phyloP scores from a whole-genome alignment of 495 filamentous ascomycete genomes.

The Penicillium antarcticum region DNA sequence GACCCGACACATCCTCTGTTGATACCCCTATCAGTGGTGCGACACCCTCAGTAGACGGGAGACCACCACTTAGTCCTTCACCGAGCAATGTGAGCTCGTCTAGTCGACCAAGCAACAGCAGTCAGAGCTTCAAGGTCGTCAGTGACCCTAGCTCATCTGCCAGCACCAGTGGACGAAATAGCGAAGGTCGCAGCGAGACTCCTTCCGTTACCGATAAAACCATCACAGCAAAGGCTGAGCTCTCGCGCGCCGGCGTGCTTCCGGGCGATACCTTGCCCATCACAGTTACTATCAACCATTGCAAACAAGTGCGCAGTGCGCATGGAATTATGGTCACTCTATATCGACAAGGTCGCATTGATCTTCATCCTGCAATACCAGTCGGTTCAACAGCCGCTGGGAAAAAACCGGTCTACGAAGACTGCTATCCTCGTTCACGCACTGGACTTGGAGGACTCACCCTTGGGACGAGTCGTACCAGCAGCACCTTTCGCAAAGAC shows the following conservation, averaged over 20 bases:
- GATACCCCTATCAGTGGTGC: conserved; percentile 30
- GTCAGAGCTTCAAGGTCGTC: conserved; percentile 48
- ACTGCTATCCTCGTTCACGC: conserved; percentile 72
- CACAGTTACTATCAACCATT: conserved; percentile 78
- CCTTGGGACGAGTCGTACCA: conserved; percentile 73
- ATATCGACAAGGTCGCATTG: conserved; percentile 87
- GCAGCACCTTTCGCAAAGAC: conserved; percentile 90
- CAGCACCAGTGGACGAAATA: conserved; percentile 37
- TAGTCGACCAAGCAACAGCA: conserved; percentile 58
- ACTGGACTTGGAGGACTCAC: conserved; percentile 78
- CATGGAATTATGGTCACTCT: conserved; percentile 91
- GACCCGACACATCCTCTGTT: conserved; percentile 33
- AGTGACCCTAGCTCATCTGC: conserved; percentile 35
- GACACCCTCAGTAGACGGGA: conserved; percentile 24
- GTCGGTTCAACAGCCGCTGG: conserved; percentile 57
- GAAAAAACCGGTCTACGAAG: conserved; percentile 70
- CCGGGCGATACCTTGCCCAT: conserved; percentile 80
- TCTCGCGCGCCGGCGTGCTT: conserved; percentile 78
- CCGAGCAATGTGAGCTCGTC: conserved; percentile 64
- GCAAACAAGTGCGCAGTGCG: conserved; percentile 80
- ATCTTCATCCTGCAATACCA: conserved; percentile 71
- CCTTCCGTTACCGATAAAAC: conserved; percentile 54
- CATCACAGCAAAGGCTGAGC: conserved; percentile 83
- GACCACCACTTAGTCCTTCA: conserved; percentile 51
- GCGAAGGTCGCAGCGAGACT: conserved; percentile 40